phyloP scores from a whole-genome alignment of 345 rosid genomes.

The Gossypium sturtianum region DNA sequence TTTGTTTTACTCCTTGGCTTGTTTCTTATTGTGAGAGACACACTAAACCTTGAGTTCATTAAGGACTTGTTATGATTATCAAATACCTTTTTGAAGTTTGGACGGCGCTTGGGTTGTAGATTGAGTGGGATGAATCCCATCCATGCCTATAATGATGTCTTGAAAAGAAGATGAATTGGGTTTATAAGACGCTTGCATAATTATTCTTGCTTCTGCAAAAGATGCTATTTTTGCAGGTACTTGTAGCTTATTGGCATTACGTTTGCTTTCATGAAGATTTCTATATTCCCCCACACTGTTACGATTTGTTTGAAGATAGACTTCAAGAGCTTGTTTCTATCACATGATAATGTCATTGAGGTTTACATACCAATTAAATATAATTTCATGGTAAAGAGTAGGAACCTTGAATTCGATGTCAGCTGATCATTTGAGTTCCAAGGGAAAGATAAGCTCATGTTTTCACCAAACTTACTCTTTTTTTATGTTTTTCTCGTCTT shows the following conservation, averaged over 20 bases:
- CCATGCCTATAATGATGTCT: constrained; percentile 8
- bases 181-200: not conserved
- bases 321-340: not conserved
- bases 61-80: constrained; percentile 55
- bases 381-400: not conserved
- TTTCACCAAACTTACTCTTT: not conserved
- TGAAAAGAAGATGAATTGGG: not conserved
- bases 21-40: constrained; percentile 82
- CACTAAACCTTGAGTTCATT: constrained; percentile 81
- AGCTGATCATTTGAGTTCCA: not conserved
- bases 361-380: not conserved
- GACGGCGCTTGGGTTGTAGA: not conserved
- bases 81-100: not conserved
- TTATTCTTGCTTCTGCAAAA: constrained; percentile 7
- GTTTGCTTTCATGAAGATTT: not conserved
- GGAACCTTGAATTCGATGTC: not conserved
- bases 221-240: constrained; percentile 20
- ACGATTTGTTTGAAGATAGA: constrained; percentile 11
- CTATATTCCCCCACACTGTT: constrained; percentile 11
- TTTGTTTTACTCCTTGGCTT: constrained; percentile 72
- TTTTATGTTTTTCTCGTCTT: not conserved
- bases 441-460: not conserved
- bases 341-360: not conserved
- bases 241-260: constrained; percentile 12
- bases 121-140: not conserved